phyloP scores from a whole-genome alignment of 345 rosid genomes.

The Cardamine occulta region DNA sequence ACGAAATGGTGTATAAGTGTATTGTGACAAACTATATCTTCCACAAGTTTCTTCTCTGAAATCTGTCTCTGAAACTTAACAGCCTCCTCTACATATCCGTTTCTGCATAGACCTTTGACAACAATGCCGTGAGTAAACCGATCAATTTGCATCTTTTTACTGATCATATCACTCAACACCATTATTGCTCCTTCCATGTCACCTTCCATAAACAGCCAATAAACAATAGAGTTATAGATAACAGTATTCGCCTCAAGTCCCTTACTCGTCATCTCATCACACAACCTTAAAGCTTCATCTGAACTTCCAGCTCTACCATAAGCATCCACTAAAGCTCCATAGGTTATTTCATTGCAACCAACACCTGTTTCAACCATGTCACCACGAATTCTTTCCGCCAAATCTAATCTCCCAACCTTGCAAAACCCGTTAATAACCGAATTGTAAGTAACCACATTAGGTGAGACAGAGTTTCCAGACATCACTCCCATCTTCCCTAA shows the following conservation, averaged over 20 bases:
- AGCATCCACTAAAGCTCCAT: constrained; percentile 68
- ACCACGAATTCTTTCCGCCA: constrained; percentile 48
- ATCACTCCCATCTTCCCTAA: constrained; percentile 54
- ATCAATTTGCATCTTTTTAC: constrained; percentile 48
- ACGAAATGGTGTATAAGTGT: constrained; percentile 59
- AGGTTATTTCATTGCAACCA: constrained; percentile 61
- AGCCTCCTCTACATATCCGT: constrained; percentile 54
- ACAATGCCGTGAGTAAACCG: constrained; percentile 58
- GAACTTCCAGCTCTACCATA: constrained; percentile 59
- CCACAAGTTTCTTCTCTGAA: constrained; percentile 49
- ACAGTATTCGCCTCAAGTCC: constrained; percentile 62
- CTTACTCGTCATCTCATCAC: constrained; percentile 60
- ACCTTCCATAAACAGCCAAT: constrained; percentile 64
- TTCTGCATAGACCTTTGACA: constrained; percentile 52
- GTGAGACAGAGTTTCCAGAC: constrained; percentile 50
- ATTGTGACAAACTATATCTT: constrained; percentile 59
- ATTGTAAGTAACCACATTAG: constrained; percentile 62
- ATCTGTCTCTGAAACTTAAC: constrained; percentile 53
- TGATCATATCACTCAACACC: constrained; percentile 57
- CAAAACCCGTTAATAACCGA: constrained; percentile 65
- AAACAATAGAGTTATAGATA: constrained; percentile 61
- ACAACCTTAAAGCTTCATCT: constrained; percentile 59
- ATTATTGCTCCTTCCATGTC: constrained; percentile 54
- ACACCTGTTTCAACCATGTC: constrained; percentile 60
- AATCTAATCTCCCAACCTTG: constrained; percentile 58